Evolutionary conservation across 768 basidiomycete species (phyloP), one percentile per base, ranked within the genome.

Genomic region (Boletus reticuloceps): DNA sequence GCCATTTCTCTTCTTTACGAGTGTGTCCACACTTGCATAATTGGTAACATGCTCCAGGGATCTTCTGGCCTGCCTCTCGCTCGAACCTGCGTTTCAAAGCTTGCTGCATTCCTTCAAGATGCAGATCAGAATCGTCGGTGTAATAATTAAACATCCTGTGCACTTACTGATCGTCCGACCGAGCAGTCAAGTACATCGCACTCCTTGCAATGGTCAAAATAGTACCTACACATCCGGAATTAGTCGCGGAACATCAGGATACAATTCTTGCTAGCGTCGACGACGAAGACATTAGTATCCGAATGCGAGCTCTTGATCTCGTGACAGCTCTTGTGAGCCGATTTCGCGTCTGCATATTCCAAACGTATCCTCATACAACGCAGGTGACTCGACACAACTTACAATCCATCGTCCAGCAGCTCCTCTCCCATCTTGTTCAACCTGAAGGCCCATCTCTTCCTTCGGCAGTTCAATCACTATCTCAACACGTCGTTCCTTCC

Each of bases 11-110:
- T 99, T 22, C 75, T 99, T 14, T 99, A 98, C 69, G 97, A 99
- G 75, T 99, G 97, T 70, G 96, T 99, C 1, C 90, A 94, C 62
- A 98, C 97, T 0, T 98, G 94, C 64, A 98, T 99, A 61, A 93
- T 93, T 12, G 96, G 97, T 10, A 94, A 91, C 8, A 98, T 99
- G 92, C 79, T 98, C 11, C 87, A 88, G 61, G 89, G 87, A 5
- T 54, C 83, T 20, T 83, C 87, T 31, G 93, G 91, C 12, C 80
- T 88, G 67, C 76, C 85, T 4, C 76, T 99, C 44, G 97, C 97
- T 6, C 79, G 79, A 55, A 84, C 86, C 12, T 99, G 97, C 64
- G 92, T 96, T 37, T 90, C 93, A 29, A 99, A 99, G 71, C 79
- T 99, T 37, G 91, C 94, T 20, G 83, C 83, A 31, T 99, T 98